A percentile compares a stretch with the other conserved stretches of the same genome.
Evolutionary conservation across 805 yeast species (phyloP).

Genomic region (Isabelozyma pseudorhagii): DNA sequence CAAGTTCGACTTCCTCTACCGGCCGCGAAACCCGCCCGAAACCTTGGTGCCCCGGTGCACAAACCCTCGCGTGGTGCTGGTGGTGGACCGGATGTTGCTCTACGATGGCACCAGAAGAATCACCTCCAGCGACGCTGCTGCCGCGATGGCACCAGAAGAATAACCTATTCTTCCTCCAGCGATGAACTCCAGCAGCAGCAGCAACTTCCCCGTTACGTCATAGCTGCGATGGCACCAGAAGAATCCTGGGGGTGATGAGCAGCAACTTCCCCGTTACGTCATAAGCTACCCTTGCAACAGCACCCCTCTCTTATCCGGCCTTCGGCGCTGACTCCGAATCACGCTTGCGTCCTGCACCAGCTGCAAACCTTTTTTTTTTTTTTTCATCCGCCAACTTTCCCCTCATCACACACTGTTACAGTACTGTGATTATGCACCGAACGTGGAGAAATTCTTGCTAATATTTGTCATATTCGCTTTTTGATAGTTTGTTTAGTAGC

Average conservation of each 20-base stretch:
- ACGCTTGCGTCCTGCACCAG: background rate
- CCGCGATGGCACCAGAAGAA: no score
- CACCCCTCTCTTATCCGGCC: background rate
- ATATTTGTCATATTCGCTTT: no score
- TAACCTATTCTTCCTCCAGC: no score
- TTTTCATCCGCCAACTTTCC: background rate
- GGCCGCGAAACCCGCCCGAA: conserved; percentile 3
- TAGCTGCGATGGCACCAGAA: no score
- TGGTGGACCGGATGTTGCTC: conserved; percentile 43
- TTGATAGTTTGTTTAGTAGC: no score
- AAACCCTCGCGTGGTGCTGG: conserved; percentile 9
- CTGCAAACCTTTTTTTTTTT: no score
- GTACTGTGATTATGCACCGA: background rate
- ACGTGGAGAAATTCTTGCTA: background rate
- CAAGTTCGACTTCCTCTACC: conserved; percentile 18
- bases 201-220: no score
- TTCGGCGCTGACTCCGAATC: background rate
- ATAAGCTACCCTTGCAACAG: background rate
- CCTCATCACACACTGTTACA: background rate
- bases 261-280: no score
- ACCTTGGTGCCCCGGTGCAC: conserved; percentile 15
- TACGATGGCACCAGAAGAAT: conserved; percentile 22
- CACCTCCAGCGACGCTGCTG: no score
- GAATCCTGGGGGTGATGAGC: no score
- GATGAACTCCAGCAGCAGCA: no score